Evolutionary conservation across 108 stramenopile genomes (phyloP).

Genomic region (Parmales sp.): DNA sequence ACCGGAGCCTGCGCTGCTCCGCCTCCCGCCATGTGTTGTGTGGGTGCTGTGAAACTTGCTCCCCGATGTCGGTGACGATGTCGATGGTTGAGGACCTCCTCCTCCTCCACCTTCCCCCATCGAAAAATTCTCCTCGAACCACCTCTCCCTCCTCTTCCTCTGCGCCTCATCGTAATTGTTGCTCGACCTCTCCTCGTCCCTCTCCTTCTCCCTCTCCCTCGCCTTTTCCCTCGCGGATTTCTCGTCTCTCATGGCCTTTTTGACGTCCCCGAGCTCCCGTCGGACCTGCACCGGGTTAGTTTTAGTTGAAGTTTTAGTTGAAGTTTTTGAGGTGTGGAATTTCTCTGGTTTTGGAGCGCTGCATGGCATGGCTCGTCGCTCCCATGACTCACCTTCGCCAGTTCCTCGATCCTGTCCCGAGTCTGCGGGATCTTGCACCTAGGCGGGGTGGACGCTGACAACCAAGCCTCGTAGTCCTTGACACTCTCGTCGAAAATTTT

Average conservation of each 20-base stretch:
- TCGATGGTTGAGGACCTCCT: too few relatives aligned
- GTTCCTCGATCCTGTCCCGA: constrained; percentile 27
- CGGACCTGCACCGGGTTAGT: not conserved
- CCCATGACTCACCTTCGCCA: constrained; percentile 32
- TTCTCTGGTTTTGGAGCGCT: constrained; percentile 33
- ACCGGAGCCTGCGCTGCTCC: too few relatives aligned
- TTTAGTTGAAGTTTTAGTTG: not conserved
- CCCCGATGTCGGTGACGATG: not conserved
- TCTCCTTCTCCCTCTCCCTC: constrained; percentile 19
- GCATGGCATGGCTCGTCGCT: constrained; percentile 18
- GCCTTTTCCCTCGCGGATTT: constrained; percentile 15
- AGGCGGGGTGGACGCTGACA: not conserved
- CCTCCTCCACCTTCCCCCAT: not conserved
- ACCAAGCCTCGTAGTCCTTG: constrained; percentile 55
- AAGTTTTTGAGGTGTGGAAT: not conserved
- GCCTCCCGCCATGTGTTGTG: too few relatives aligned
- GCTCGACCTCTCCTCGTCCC: constrained; percentile 30
- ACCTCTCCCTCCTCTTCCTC: not conserved
- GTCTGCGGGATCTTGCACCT: not conserved
- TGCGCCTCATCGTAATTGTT: too few relatives aligned
- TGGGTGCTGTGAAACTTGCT: not conserved
- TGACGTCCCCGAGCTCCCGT: not conserved
- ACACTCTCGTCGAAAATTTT: constrained; percentile 53
- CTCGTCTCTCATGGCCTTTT: not conserved
- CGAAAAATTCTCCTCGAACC: not conserved